Base-by-base conservation (phyloP, 2,329 filamentous ascomycete genomes). In the Clarireedia monteithiana region DNA sequence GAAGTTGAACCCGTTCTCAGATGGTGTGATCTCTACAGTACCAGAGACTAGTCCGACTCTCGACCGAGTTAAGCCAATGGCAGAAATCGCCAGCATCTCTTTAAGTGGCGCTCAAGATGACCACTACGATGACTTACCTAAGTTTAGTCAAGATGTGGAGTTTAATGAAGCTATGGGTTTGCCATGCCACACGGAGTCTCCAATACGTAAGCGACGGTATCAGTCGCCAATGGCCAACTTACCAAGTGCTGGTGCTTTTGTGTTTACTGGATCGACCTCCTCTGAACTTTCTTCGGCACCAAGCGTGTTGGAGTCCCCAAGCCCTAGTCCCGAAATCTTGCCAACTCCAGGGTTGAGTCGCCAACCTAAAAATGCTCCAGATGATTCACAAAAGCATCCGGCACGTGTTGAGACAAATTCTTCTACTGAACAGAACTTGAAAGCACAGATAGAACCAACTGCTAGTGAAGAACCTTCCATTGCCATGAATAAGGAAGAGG, bases 41-140 rank as follows among this genome's bases (percentile, higher is more conserved):
- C 68, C 64, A n/a, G 68, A 69, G 48, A 68, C 67, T 4, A 68
- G 66, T 47, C 68, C 67, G n/a, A 45, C 57, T 5, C 56, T 56
- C 20, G 50, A 57, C 20, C 53, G 53, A n/a, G 40, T 55, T 20
- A 50, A 64, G 4, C 61, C 63, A 2, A 64, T 69, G 58, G 58
- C 58, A 7, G 64, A 68, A 17, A 63, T 68, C 27, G 64, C 63
- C 24, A 57, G 55, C 23, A 46, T 67, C 4, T 67, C 65, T 4
- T 64, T 64, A 44, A 46, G 47, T 3, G 50, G 38, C 5, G 56
- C 58, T 9, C 53, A 58, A 9, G 56, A 62, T 34, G 55, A 60
- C 15, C 58, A 60, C 4, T 49, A 62, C 34, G 48, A 59, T 24
- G 56, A 64, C 26, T 50, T 63, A 7, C 64, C 64, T 26, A 64